A percentile compares a stretch with the other conserved stretches of the same genome.
Conservation (phyloP, 495 filamentous ascomycete species). For the Xylona heveae region DNA sequence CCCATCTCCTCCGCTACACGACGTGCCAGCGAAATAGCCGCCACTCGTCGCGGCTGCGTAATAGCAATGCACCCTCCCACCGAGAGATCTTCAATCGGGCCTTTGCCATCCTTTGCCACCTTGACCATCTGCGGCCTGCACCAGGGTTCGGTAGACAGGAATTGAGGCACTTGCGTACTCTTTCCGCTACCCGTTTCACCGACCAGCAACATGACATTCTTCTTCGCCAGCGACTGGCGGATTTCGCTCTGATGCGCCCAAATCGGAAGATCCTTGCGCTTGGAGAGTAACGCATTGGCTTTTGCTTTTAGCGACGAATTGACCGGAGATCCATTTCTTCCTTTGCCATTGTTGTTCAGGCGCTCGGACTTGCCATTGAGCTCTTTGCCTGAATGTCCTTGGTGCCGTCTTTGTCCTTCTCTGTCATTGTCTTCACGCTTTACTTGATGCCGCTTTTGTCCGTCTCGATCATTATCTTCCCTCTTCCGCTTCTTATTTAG, state of each 20-base stretch:
- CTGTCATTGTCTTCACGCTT: too few relatives aligned
- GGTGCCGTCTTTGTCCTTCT: too few relatives aligned
- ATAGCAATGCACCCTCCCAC: conserved; percentile 84
- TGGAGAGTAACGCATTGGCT: conserved; percentile 25
- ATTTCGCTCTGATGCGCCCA: conserved; percentile 55
- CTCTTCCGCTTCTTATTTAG: too few relatives aligned
- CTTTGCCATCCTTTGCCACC: conserved; percentile 18
- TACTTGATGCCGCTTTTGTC: too few relatives aligned
- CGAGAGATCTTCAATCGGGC: conserved; percentile 21
- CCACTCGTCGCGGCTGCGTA: conserved; percentile 83
- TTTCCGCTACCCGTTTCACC: conserved; percentile 96
- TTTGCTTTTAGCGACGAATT: conserved; percentile 17
- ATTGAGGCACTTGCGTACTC: conserved; percentile 90
- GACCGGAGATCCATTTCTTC: neutral
- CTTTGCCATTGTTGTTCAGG: too few relatives aligned
- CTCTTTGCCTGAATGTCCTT: too few relatives aligned
- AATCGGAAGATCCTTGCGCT: conserved; percentile 53
- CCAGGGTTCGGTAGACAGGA: conserved; percentile 62
- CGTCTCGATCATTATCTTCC: too few relatives aligned
- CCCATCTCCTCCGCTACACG: conserved; percentile 86
- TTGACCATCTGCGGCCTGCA: conserved; percentile 35
- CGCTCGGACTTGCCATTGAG: too few relatives aligned
- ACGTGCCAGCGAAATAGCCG: conserved; percentile 76
- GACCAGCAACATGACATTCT: conserved; percentile 65
- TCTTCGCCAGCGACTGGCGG: conserved; percentile 34